Conservation (phyloP, 1,284 basidiomycete genomes). For the Ustilago nuda region DNA sequence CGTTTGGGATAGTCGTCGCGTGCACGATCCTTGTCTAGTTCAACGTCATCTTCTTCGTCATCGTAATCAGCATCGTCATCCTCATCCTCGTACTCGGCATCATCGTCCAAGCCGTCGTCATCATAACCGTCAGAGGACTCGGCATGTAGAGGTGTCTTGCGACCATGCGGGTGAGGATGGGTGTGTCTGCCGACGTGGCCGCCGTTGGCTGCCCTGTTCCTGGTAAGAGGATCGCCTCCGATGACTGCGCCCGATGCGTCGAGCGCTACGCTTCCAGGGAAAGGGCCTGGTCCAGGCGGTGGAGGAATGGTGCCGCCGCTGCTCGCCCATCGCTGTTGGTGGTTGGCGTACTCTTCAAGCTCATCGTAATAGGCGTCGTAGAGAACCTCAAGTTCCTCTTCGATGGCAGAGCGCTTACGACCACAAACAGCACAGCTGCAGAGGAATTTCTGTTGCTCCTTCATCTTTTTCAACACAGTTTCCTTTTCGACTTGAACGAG, state of each 20-base stretch:
- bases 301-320: conserved; percentile 86
- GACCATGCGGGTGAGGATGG: conserved; percentile 43
- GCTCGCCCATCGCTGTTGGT: conserved; percentile 91
- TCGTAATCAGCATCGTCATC: conserved; percentile 68
- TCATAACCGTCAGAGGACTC: conserved; percentile 58
- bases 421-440: conserved; percentile 97
- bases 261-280: conserved; percentile 95
- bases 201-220: conserved; percentile 26
- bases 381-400: conserved; percentile 97
- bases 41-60: conserved; percentile 61
- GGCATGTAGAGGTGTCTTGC: conserved; percentile 41
- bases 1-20: conserved; percentile 61
- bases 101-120: conserved; percentile 63
- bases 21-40: conserved; percentile 62
- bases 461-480: conserved; percentile 96
- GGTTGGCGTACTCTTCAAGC: conserved; percentile 96
- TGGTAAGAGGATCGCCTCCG: conserved; percentile 74
- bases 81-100: conserved; percentile 75
- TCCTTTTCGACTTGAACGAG: conserved; percentile 97
- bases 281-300: conserved; percentile 94
- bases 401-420: conserved; percentile 95
- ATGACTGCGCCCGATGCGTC: conserved; percentile 85
- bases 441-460: conserved; percentile 95
- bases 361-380: conserved; percentile 99
- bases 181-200: conserved; percentile 46